Base-by-base conservation (phyloP, 129 eudicot genomes). In the Tagetes patula region DNA sequence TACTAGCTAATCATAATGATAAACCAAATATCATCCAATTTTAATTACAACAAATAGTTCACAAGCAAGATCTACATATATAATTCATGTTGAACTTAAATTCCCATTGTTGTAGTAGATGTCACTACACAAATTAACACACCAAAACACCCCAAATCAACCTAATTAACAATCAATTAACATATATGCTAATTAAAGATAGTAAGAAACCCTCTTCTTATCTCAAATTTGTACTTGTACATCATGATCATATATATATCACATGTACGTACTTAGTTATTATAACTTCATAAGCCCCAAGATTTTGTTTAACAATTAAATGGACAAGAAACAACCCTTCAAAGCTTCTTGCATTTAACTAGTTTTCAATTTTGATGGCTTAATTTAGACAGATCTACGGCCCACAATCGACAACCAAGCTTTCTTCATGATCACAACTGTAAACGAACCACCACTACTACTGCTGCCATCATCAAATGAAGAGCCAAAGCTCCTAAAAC, bases 401-500 rank as follows among this genome's bases (percentile, higher is more conserved):
- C 82, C 71, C 82, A 77, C 65, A 70, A 77, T 70, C 5, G 77
- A 50, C 55, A 77, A 70, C 47, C 70, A 77, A 61, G 82, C 82
- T 77, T 62, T 77, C 77, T 77, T 77, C 77, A 77, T 70, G 72
- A 77, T 61, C 76, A 61, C 72, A 62, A 71, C 65, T 39, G 71
- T 50, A 61, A 30, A 77, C 36, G 82, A 37, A 40, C 65, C n/a
- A 11, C 63, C 69, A 69, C 53, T 33, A 41, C 48, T 6, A 8
- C 2, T 9, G 0, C 47, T 9, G 8, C 47, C 83, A 8, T 80
- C 86, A 75, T 83, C 90, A 30, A 79, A 73, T 1, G 84, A 73
- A 27, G 91, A 89, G 0, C 92, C 82, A 52, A 75, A 63, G 84
- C 92, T 84, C n/a, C 67, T 63, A 32, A 85, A 70, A 48, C 82